Base-by-base conservation (phyloP, 768 basidiomycete species). In the Suillus alpinus region DNA sequence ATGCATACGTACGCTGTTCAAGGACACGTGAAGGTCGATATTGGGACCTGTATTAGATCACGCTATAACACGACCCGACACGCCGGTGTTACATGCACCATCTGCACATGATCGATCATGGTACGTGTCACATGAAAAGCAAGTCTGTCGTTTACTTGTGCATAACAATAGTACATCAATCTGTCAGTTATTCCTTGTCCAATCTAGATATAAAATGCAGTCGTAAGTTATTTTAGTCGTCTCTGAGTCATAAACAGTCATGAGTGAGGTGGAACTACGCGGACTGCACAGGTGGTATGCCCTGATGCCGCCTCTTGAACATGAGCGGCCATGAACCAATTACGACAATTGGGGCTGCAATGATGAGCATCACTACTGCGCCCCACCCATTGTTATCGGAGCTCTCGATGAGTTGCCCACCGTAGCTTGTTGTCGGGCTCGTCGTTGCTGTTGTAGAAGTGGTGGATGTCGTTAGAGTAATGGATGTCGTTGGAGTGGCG, bases 401-500 rank as follows among this genome's bases (percentile, higher is more conserved):
- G 23, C 1, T 26, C 2, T 26, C 36, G 16, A 23, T 26, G 4
- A 16, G 39, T 39, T 12, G 23, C 36, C 37, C 36, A 37, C 34
- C 14, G 8, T 53, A 9, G 9, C 23, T 34, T 23, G 29, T 32
- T 4, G 18, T 51, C 9, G 32, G 20, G n/a, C 32, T 55, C 23
- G 23, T 18, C 23, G 16, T 39, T 26, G 36, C 9, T 16, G 9
- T 16, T 26, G 53, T 55, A 18, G 16, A 6, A 26, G 10, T 2
- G 14, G 5, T 26, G 50, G 50, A 32, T 43, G 41, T 36, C 8
- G 61, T 31, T 47, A 16, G 6, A 55, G 36, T 34, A 3, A n/a
- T 52, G 43, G 43, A 31, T 47, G 57, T n/a, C 4, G 56, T 31
- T 14, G 23, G 4, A 10, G 71, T 65, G 12, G 67, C 7, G 20